These are phyloP conservation scores for Zygoascus biomembranicola DNA, from an alignment of 805 yeast species.

Conservation along the genomic window DNA sequence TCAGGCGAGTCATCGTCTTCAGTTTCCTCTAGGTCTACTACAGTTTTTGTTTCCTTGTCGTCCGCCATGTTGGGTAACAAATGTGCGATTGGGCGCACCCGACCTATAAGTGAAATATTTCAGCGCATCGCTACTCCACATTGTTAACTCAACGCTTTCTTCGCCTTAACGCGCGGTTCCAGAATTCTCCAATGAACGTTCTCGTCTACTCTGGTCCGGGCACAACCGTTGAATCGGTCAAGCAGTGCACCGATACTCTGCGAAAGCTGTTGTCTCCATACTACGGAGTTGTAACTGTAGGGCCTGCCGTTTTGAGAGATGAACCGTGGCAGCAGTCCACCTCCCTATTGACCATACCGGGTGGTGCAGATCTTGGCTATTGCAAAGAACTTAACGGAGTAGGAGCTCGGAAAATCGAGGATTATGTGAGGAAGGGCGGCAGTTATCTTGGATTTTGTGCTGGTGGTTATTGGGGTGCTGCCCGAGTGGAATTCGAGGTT, in stretches of 20 bases:
- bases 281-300: slow-evolving; percentile 75
- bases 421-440: slow-evolving; percentile 74
- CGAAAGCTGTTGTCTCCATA: slow-evolving; percentile 70
- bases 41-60: background rate
- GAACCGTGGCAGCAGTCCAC: slow-evolving; percentile 91
- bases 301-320: slow-evolving; percentile 48
- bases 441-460: slow-evolving; percentile 84
- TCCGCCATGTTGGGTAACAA: background rate
- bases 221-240: slow-evolving; percentile 77
- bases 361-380: slow-evolving; percentile 93
- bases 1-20: slow-evolving; percentile 56
- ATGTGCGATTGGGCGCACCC: too few relatives aligned
- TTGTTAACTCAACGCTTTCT: too few relatives aligned
- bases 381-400: slow-evolving; percentile 64
- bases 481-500: slow-evolving; percentile 73
- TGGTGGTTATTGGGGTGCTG: slow-evolving; percentile 82
- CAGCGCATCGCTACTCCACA: too few relatives aligned
- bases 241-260: slow-evolving; percentile 71
- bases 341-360: slow-evolving; percentile 77
- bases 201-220: slow-evolving; percentile 75
- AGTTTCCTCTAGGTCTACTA: background rate
- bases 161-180: background rate
- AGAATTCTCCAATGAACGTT: slow-evolving; percentile 54
- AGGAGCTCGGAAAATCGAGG: slow-evolving; percentile 52
- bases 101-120: too few relatives aligned